phyloP scores from a whole-genome alignment of 208 protist genomes.

The Acanthamoeba royreba region DNA sequence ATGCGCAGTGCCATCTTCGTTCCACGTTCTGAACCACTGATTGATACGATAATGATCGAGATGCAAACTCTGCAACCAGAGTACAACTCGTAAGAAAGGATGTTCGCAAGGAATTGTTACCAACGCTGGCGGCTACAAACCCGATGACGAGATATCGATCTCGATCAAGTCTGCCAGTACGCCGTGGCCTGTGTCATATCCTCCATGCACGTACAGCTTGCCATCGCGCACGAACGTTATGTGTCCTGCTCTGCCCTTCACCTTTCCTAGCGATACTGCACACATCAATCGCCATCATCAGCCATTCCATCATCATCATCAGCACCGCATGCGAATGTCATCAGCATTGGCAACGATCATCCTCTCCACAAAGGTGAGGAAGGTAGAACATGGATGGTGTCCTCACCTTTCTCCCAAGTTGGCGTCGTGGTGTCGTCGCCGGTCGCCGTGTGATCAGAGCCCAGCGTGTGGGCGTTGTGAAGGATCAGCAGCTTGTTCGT shows the following conservation, averaged over 20 bases:
- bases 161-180: neutral
- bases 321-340: neutral
- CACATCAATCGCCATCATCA: neutral
- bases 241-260: constrained; percentile 9
- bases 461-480: neutral
- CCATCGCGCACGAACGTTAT: neutral
- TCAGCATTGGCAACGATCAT: neutral
- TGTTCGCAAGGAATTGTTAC: neutral
- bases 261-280: neutral
- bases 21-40: neutral
- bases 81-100: neutral
- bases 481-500: constrained; percentile 3
- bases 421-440: neutral
- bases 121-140: neutral
- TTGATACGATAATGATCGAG: neutral
- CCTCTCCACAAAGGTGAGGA: neutral
- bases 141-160: neutral
- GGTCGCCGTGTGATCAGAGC: neutral
- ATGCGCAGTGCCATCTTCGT: constrained; percentile 33
- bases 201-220: constrained; percentile 39
- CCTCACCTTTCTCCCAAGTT: neutral
- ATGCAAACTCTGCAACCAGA: neutral
- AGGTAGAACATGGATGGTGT: neutral
- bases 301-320: neutral
- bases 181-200: neutral